Conservation (phyloP, 1,284 basidiomycete species). For the Melampsora abietis-canadensis region DNA sequence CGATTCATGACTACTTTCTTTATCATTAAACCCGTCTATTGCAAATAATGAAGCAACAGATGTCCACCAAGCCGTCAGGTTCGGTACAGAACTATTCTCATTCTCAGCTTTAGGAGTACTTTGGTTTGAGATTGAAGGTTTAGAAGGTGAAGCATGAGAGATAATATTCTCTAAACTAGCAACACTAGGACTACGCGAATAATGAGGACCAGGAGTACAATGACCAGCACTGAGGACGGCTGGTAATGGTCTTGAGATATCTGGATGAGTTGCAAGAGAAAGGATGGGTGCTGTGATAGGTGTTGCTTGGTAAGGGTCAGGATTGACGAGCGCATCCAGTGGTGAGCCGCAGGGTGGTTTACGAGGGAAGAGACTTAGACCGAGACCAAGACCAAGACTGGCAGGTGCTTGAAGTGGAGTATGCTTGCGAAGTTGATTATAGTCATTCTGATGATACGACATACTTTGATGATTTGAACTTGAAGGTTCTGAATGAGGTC, state of each 20-base stretch:
- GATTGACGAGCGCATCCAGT: neutral
- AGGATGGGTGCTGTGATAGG: constrained; percentile 7
- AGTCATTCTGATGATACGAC: neutral
- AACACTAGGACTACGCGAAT: constrained; percentile 2
- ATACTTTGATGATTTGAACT: neutral
- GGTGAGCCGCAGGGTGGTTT: neutral
- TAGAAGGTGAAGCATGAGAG: constrained; percentile 7
- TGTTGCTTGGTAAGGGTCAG: neutral
- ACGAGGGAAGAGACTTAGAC: constrained; percentile 5
- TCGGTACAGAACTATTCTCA: neutral
- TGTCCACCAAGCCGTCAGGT: neutral
- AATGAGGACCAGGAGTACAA: neutral
- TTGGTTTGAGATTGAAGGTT: neutral
- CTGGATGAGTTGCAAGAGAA: constrained; percentile 4
- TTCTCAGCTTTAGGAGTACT: neutral
- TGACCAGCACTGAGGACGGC: neutral
- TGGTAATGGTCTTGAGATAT: constrained; percentile 6
- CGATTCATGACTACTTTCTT: neutral
- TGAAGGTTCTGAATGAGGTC: neutral
- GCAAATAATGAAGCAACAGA: neutral
- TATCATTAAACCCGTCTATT: neutral
- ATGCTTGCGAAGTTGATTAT: neutral
- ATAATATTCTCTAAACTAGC: neutral
- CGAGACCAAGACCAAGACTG: constrained; percentile 4
- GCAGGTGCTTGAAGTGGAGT: neutral